Evolutionary conservation across 148 eudicot species (phyloP).

Genomic region (Cornus florida): DNA sequence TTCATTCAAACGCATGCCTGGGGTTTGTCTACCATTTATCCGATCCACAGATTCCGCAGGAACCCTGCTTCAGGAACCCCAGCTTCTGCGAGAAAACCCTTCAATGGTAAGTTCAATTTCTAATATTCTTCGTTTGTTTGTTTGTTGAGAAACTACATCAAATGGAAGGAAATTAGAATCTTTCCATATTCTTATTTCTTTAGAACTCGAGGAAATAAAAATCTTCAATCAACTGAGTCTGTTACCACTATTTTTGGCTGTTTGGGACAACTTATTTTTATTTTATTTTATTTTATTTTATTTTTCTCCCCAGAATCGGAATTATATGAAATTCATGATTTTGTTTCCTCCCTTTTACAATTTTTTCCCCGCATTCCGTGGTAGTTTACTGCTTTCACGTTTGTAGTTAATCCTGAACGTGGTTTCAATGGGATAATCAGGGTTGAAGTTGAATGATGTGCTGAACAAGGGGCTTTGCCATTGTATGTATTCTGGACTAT

Average conservation of each 20-base stretch:
- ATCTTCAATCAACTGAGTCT: neutral
- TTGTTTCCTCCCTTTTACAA: no score
- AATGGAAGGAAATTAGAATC: neutral
- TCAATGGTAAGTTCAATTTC: constrained; percentile 8
- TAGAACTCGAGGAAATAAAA: neutral
- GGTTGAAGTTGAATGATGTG: neutral
- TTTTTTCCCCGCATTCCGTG: neutral
- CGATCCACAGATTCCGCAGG: neutral
- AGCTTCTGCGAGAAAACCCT: constrained; percentile 11
- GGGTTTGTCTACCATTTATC: constrained; percentile 11
- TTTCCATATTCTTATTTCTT: neutral
- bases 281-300: no score
- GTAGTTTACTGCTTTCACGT: no score
- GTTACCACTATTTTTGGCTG: neutral
- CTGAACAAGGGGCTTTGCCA: neutral
- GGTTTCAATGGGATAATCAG: neutral
- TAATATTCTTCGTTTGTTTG: neutral
- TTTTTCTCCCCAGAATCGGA: no score
- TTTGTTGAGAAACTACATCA: neutral
- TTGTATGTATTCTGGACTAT: neutral
- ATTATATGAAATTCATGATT: no score
- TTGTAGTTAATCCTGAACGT: neutral
- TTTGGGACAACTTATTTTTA: no score
- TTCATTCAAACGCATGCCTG: constrained; percentile 17
- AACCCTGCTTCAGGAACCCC: neutral